These are phyloP conservation scores for Xylaria hypoxylon DNA, from an alignment of 2,329 filamentous ascomycete genomes.

Conservation along the genomic window DNA sequence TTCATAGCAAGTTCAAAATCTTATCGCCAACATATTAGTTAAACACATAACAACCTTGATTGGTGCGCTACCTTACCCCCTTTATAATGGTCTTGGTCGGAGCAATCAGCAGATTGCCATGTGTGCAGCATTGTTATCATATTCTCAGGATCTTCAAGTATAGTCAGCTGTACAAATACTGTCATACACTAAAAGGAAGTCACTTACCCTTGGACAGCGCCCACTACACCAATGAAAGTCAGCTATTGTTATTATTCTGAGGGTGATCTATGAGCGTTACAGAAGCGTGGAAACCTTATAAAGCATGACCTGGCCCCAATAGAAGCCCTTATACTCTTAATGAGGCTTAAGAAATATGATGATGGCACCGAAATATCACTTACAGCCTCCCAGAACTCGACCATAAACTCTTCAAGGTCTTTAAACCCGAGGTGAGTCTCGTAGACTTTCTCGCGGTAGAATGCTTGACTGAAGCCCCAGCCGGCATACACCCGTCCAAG, in stretches of 20 bases:
- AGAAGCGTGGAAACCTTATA: not conserved
- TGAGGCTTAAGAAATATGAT: not conserved
- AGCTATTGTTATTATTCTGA: not conserved
- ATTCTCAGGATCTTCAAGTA: slow-evolving; percentile 73
- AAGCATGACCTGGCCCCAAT: not conserved
- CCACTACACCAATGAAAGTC: slow-evolving; percentile 58
- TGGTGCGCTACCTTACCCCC: slow-evolving; percentile 50
- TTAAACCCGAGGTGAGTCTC: slow-evolving; percentile 73
- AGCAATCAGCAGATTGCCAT: slow-evolving; percentile 81
- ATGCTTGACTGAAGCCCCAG: slow-evolving; percentile 83
- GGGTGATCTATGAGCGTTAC: not conserved
- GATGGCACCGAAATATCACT: not conserved
- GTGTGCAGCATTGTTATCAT: slow-evolving; percentile 80
- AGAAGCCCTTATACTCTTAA: not conserved
- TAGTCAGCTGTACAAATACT: slow-evolving; percentile 10
- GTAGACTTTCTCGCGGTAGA: slow-evolving; percentile 79
- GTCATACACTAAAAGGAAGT: not conserved
- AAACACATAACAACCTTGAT: not conserved
- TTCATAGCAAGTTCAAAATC: slow-evolving; percentile 74
- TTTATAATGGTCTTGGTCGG: slow-evolving; percentile 74
- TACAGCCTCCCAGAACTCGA: slow-evolving; percentile 76
- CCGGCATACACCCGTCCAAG: slow-evolving; percentile 81
- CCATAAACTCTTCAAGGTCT: slow-evolving; percentile 78
- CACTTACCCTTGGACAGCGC: slow-evolving; percentile 70
- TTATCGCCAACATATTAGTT: not conserved